phyloP scores from a whole-genome alignment of 306 rosid species.

The Sindora glabra region DNA sequence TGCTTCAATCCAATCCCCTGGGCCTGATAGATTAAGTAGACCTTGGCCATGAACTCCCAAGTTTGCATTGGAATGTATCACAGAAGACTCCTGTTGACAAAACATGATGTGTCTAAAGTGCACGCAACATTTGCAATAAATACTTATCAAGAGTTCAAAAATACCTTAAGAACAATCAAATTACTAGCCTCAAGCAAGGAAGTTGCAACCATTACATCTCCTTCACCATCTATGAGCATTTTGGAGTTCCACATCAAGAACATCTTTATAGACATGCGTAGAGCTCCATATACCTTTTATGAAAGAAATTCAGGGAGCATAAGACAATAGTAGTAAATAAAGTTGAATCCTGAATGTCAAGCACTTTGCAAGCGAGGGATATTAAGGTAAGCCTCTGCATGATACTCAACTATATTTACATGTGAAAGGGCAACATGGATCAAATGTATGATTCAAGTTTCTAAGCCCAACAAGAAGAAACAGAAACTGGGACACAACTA shows the following conservation, averaged over 20 bases:
- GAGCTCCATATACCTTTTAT: constrained; percentile 85
- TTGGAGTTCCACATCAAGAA: constrained; percentile 99
- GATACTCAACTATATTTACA: neutral
- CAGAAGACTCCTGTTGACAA: constrained; percentile 71
- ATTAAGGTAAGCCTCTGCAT: neutral
- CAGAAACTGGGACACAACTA: too few relatives aligned
- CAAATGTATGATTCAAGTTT: neutral
- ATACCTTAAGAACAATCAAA: constrained; percentile 89
- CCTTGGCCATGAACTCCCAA: constrained; percentile 99
- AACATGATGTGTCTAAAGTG: constrained; percentile 16
- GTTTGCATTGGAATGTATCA: constrained; percentile 98
- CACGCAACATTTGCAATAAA: constrained; percentile 22
- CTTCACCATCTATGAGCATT: constrained; percentile 91
- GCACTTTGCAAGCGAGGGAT: neutral
- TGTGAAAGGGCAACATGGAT: neutral
- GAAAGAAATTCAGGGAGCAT: neutral
- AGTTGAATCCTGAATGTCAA: neutral
- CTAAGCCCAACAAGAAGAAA: too few relatives aligned
- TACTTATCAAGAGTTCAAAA: constrained; percentile 12
- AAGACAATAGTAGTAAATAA: neutral
- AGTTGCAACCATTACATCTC: constrained; percentile 71
- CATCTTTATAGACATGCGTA: constrained; percentile 98
- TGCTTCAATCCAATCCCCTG: constrained; percentile 93
- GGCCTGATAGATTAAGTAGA: constrained; percentile 86
- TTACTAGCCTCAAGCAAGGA: constrained; percentile 95